These are phyloP conservation scores for Ceratocystis harringtonii DNA, from an alignment of 2,329 filamentous ascomycete genomes.

Conservation along the genomic window DNA sequence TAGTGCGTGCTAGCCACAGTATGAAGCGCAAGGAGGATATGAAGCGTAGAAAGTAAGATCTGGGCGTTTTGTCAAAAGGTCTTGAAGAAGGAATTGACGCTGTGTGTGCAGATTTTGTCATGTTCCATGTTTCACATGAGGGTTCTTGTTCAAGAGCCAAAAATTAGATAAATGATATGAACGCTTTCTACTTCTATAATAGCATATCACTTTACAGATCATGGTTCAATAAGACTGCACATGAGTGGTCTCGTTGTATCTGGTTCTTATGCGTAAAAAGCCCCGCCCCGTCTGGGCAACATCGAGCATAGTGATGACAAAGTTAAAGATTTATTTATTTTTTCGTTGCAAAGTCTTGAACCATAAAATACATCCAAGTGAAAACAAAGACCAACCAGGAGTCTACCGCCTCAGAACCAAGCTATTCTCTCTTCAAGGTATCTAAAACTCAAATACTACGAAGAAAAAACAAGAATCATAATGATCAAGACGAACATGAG, in stretches of 20 bases:
- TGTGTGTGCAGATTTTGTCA: not conserved
- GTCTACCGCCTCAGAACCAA: not conserved
- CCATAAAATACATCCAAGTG: not conserved
- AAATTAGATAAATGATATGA: constrained; percentile 2
- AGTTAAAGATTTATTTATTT: not conserved
- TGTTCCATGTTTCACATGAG: not conserved
- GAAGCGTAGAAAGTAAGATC: constrained; percentile 25
- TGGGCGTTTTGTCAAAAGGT: not conserved
- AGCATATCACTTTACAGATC: constrained; percentile 7
- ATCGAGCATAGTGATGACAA: not conserved
- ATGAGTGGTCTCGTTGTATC: not conserved
- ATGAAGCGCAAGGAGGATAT: constrained; percentile 44
- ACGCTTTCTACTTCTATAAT: not conserved
- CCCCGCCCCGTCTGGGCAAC: not conserved
- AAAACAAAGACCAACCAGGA: not conserved
- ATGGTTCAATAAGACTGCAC: not conserved
- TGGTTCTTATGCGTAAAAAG: not conserved
- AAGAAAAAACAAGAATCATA: constrained; percentile 8
- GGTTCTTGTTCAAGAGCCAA: not conserved
- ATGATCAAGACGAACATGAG: constrained; percentile 15
- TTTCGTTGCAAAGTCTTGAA: not conserved
- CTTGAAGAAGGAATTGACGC: not conserved
- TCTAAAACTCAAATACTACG: constrained; percentile 4
- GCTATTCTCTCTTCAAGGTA: constrained; percentile 15
- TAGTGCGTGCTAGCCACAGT: constrained; percentile 44